phyloP scores from a whole-genome alignment of 306 rosid genomes.

The Cicer yamashitae region DNA sequence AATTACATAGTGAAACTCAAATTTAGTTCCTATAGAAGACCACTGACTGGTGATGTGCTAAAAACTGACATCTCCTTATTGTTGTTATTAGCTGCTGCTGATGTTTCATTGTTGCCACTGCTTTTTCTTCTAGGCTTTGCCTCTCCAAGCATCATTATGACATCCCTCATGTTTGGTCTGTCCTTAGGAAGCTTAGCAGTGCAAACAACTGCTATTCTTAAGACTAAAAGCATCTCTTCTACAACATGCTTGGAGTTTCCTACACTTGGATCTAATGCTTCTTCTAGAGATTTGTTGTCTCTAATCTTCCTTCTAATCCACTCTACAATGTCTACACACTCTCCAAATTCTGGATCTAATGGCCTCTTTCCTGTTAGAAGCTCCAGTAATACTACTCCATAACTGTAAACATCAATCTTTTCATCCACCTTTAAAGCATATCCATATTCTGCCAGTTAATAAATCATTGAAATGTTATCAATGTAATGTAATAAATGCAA shows the following conservation, averaged over 20 bases:
- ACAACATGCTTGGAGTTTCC: conserved; percentile 84
- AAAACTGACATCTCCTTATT: conserved; percentile 71
- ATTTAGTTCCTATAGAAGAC: conserved; percentile 62
- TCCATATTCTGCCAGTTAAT: conserved; percentile 74
- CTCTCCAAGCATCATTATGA: conserved; percentile 90
- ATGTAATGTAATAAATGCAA: conserved; percentile 1
- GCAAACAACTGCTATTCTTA: conserved; percentile 87
- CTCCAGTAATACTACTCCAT: conserved; percentile 91
- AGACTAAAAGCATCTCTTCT: conserved; percentile 93
- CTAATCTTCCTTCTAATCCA: conserved; percentile 79
- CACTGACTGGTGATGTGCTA: conserved; percentile 77
- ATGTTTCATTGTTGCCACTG: conserved; percentile 57
- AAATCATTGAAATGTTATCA: conserved; percentile 30
- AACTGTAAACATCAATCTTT: conserved; percentile 91
- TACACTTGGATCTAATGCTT: conserved; percentile 73
- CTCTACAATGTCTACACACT: conserved; percentile 79
- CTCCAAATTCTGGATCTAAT: conserved; percentile 78
- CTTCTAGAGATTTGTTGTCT: conserved; percentile 71
- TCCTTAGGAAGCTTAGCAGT: conserved; percentile 89
- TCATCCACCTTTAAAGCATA: conserved; percentile 93
- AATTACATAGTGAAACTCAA: conserved; percentile 43
- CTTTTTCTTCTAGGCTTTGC: conserved; percentile 94
- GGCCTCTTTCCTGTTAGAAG: conserved; percentile 85
- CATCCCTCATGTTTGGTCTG: conserved; percentile 96
- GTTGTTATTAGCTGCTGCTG: conserved; percentile 52